These are phyloP conservation scores for Lanzia echinophila DNA, from an alignment of 2,329 filamentous ascomycete species.

Conservation along the genomic window DNA sequence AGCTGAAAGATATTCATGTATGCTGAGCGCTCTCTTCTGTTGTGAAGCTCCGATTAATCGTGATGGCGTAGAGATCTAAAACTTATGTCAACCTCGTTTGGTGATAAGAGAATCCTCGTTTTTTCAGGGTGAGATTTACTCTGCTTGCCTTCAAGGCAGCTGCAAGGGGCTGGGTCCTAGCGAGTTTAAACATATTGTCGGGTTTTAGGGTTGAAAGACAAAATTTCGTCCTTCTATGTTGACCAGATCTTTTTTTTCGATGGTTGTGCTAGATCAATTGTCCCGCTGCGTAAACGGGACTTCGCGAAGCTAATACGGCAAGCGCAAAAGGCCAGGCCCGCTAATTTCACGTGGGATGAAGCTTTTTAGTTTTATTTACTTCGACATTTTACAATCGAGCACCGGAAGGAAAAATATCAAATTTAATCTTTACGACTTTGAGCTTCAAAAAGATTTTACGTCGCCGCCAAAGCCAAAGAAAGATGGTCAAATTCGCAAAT, in stretches of 20 bases:
- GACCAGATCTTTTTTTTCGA: constrained; percentile 10
- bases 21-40: constrained; percentile 87
- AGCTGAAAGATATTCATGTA: constrained; percentile 97
- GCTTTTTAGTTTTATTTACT: constrained; percentile 1
- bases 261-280: constrained; percentile 2
- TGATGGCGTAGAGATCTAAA: constrained; percentile 41
- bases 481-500: constrained; percentile 1
- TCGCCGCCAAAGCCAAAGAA: not conserved
- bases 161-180: constrained; percentile 73
- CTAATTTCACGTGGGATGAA: constrained; percentile 18
- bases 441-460: not conserved
- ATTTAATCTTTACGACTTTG: not conserved
- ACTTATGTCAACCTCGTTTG: constrained; percentile 25
- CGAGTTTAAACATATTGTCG: constrained; percentile 77
- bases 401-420: not conserved
- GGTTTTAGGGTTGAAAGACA: constrained; percentile 18
- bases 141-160: constrained; percentile 72
- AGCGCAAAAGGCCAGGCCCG: constrained; percentile 5
- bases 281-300: constrained; percentile 7
- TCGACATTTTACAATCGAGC: not conserved
- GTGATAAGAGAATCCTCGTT: constrained; percentile 16
- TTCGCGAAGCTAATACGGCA: constrained; percentile 15
- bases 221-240: constrained; percentile 19
- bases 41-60: constrained; percentile 58
- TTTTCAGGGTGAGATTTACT: constrained; percentile 45